These are phyloP conservation scores for Aspergillus spinulosporus DNA, from an alignment of 2,329 filamentous ascomycete genomes.

Conservation along the genomic window DNA sequence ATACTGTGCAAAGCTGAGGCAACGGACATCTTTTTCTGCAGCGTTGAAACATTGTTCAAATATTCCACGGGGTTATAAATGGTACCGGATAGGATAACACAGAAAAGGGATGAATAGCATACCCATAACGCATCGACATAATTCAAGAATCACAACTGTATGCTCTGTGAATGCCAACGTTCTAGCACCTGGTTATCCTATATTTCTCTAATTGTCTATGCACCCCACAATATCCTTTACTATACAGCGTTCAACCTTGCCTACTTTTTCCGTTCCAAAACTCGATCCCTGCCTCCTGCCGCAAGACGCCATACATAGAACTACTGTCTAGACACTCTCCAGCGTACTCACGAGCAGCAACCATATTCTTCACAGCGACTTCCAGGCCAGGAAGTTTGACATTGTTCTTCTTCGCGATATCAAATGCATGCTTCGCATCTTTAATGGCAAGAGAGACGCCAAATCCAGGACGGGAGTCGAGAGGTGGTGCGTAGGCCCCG, in stretches of 20 bases:
- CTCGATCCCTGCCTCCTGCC: constrained; percentile 38
- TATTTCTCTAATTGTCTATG: too few relatives aligned
- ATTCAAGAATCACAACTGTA: too few relatives aligned
- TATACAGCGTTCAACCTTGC: constrained; percentile 14
- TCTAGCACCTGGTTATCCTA: too few relatives aligned
- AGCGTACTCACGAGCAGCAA: constrained; percentile 36
- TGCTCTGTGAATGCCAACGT: too few relatives aligned
- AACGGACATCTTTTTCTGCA: background rate
- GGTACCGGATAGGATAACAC: constrained; percentile 4
- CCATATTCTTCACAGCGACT: constrained; percentile 39
- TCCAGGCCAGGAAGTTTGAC: constrained; percentile 37
- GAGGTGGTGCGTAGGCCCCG: constrained; percentile 44
- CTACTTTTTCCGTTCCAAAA: constrained; percentile 44
- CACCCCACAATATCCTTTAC: too few relatives aligned
- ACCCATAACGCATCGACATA: too few relatives aligned
- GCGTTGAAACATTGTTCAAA: background rate
- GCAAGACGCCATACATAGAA: constrained; percentile 40
- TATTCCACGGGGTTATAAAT: background rate
- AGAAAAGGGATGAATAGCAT: background rate
- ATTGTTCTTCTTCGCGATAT: constrained; percentile 33
- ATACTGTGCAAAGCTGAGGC: background rate
- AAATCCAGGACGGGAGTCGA: constrained; percentile 38
- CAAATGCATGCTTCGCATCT: constrained; percentile 38
- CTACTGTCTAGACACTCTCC: constrained; percentile 42
- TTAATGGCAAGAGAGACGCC: constrained; percentile 43